phyloP scores from a whole-genome alignment of 192 early-diverging fungal species.

The Spizellomyces sp. region DNA sequence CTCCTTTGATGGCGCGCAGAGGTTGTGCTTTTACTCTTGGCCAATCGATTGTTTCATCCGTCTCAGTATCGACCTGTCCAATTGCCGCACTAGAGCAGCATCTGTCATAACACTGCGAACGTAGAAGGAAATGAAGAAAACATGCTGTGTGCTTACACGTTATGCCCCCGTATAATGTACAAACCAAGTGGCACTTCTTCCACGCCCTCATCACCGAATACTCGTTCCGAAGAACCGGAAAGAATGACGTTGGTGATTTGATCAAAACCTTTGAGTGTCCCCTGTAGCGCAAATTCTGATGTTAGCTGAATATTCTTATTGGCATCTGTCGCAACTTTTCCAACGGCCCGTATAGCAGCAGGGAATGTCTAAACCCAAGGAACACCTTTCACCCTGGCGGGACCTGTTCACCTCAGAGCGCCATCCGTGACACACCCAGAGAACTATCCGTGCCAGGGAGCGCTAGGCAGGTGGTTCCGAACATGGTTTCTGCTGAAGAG shows the following conservation, averaged over 20 bases:
- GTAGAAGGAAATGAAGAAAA: neutral
- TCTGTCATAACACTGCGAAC: neutral
- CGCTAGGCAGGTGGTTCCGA: too few relatives aligned
- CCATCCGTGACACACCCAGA: too few relatives aligned
- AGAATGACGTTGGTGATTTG: conserved; percentile 58
- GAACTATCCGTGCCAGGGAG: too few relatives aligned
- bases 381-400: too few relatives aligned
- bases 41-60: conserved; percentile 32
- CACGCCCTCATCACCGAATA: conserved; percentile 52
- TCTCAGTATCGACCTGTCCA: conserved; percentile 26
- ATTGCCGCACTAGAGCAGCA: conserved; percentile 15
- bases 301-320: too few relatives aligned
- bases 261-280: conserved; percentile 58
- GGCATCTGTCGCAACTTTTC: too few relatives aligned
- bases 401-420: too few relatives aligned
- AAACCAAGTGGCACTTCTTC: conserved; percentile 53
- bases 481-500: too few relatives aligned
- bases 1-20: neutral
- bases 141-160: conserved; percentile 42
- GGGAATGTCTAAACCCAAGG: too few relatives aligned
- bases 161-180: conserved; percentile 60
- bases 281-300: conserved; percentile 30
- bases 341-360: too few relatives aligned
- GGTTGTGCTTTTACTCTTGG: conserved; percentile 23
- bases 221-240: conserved; percentile 51